phyloP scores from a whole-genome alignment of 441 rosid genomes.

The Breynia disticha region DNA sequence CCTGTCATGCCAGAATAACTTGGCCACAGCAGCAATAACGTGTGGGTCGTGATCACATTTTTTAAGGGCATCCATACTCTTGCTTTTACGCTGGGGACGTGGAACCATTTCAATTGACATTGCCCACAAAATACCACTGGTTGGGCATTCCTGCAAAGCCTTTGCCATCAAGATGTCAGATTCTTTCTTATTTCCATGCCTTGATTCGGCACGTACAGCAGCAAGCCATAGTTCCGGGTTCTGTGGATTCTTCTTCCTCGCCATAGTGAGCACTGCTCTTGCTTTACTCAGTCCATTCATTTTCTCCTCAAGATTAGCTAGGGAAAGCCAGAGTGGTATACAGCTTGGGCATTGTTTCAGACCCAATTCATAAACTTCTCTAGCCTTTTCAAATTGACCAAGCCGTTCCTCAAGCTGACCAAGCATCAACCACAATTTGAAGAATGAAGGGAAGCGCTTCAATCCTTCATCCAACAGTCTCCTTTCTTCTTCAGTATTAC shows the following conservation, averaged over 20 bases:
- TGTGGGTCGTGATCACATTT: slow-evolving; percentile 79
- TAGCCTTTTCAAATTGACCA: slow-evolving; percentile 48
- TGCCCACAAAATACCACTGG: slow-evolving; percentile 90
- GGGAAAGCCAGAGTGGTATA: slow-evolving; percentile 78
- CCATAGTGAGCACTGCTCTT: slow-evolving; percentile 71
- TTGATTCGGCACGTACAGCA: slow-evolving; percentile 63
- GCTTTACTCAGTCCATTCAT: slow-evolving; percentile 72
- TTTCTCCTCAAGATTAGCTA: slow-evolving; percentile 72
- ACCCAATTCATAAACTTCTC: slow-evolving; percentile 56
- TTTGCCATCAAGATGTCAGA: slow-evolving; percentile 86
- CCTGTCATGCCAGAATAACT: slow-evolving; percentile 86
- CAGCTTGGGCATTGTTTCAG: slow-evolving; percentile 57
- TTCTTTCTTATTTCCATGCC: slow-evolving; percentile 74
- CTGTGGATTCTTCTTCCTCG: slow-evolving; percentile 75
- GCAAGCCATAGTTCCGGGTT: slow-evolving; percentile 87
- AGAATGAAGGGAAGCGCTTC: slow-evolving; percentile 70
- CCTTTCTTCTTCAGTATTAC: slow-evolving; percentile 66
- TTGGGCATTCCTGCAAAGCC: slow-evolving; percentile 93
- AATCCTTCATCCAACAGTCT: slow-evolving; percentile 74
- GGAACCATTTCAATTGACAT: slow-evolving; percentile 83
- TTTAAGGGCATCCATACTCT: slow-evolving; percentile 73
- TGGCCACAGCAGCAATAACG: slow-evolving; percentile 76
- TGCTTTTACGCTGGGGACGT: slow-evolving; percentile 69
- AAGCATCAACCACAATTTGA: slow-evolving; percentile 89
- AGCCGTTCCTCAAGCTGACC: slow-evolving; percentile 89